Evolutionary conservation across 2,329 filamentous ascomycete genomes (phyloP).

Genomic region (Fusarium nodosum): DNA sequence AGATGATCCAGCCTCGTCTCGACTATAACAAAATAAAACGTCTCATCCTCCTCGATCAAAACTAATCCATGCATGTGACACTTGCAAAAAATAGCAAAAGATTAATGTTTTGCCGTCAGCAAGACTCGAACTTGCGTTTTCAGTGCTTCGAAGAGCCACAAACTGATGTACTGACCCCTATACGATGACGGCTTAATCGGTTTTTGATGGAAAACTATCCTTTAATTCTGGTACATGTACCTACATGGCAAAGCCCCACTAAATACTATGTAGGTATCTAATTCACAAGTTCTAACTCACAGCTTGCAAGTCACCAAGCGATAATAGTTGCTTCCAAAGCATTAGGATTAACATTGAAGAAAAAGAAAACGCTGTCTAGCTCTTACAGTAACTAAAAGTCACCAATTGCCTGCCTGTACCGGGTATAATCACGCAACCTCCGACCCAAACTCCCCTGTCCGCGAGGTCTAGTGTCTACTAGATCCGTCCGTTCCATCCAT

Average conservation of each 20-base stretch:
- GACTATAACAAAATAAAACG: neutral
- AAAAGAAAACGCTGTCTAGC: constrained; percentile 19
- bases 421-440: constrained; percentile 48
- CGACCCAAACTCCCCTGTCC: constrained; percentile 44
- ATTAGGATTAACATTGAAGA: constrained; percentile 8
- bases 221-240: rapidly evolving
- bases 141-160: constrained; percentile 42
- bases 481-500: constrained; percentile 29
- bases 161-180: constrained; percentile 46
- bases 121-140: constrained; percentile 47
- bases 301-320: neutral
- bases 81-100: constrained; percentile 10
- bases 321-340: constrained; percentile 21
- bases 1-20: neutral
- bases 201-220: neutral
- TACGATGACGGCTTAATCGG: constrained; percentile 38
- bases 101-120: constrained; percentile 35
- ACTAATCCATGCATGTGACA: rapidly evolving
- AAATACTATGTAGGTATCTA: neutral
- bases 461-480: constrained; percentile 41
- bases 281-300: neutral
- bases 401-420: constrained; percentile 43
- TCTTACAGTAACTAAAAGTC: constrained; percentile 34
- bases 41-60: neutral
- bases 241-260: neutral